Evolutionary conservation across 306 rosid genomes (phyloP).

Genomic region (Prosopis cineraria): DNA sequence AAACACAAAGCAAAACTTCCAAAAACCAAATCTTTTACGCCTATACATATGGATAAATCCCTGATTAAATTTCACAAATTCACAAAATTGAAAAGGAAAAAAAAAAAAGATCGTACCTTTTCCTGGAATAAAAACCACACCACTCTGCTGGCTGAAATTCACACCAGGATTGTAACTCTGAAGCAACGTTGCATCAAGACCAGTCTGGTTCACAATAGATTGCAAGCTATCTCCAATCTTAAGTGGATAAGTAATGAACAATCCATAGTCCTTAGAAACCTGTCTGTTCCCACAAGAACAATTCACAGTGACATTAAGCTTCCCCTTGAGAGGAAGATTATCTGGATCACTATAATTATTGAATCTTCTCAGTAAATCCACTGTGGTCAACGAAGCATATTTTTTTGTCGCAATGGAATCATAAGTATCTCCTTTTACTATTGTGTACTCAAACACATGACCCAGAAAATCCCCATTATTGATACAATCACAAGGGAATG

Average conservation of each 20-base stretch:
- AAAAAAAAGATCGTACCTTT: background rate
- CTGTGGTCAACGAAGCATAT: background rate
- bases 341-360: background rate
- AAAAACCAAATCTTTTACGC: background rate
- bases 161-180: background rate
- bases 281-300: background rate
- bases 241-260: background rate
- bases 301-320: background rate
- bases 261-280: background rate
- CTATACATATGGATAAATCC: background rate
- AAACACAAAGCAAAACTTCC: background rate
- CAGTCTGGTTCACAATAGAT: background rate
- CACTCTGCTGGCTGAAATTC: background rate
- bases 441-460: constrained; percentile 10
- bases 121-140: background rate
- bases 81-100: background rate
- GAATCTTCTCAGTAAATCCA: background rate
- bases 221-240: background rate
- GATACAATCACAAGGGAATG: constrained; percentile 3
- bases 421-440: background rate
- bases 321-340: background rate
- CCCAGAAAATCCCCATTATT: background rate
- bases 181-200: background rate
- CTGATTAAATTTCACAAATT: background rate
- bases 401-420: background rate